Conservation (phyloP, 345 rosid species). For the Lagerstroemia speciosa region DNA sequence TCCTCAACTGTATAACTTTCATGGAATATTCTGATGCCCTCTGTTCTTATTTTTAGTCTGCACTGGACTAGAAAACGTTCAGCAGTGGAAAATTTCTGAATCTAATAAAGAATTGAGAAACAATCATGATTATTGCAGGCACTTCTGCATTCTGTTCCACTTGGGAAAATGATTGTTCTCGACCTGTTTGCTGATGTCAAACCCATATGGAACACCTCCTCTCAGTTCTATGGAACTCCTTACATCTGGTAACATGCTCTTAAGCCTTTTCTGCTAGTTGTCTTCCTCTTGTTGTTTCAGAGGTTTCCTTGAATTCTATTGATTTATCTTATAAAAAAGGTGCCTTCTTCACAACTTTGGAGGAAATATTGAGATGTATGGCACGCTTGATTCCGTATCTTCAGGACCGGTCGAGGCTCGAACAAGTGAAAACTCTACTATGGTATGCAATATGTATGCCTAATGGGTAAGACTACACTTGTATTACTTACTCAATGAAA, state of each 20-base stretch:
- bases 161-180: constrained; percentile 86
- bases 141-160: constrained; percentile 82
- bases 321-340: constrained; percentile 30
- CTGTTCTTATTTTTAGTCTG: not conserved
- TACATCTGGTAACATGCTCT: constrained; percentile 58
- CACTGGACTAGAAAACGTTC: not conserved
- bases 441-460: constrained; percentile 41
- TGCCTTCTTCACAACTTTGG: constrained; percentile 95
- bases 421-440: constrained; percentile 66
- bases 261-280: not conserved
- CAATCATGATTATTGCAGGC: constrained; percentile 49
- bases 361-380: constrained; percentile 92
- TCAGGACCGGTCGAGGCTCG: constrained; percentile 82
- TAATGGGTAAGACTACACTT: not conserved
- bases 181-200: constrained; percentile 91
- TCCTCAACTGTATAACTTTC: not conserved
- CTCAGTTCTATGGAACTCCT: constrained; percentile 88
- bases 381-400: constrained; percentile 65
- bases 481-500: not conserved
- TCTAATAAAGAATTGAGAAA: not conserved
- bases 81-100: not conserved
- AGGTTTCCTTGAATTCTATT: not conserved
- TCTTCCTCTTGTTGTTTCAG: not conserved
- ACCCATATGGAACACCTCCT: constrained; percentile 77
- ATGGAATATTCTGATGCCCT: not conserved